These are phyloP conservation scores for Aspergillus piperis DNA, from an alignment of 2,329 filamentous ascomycete species.

Conservation along the genomic window DNA sequence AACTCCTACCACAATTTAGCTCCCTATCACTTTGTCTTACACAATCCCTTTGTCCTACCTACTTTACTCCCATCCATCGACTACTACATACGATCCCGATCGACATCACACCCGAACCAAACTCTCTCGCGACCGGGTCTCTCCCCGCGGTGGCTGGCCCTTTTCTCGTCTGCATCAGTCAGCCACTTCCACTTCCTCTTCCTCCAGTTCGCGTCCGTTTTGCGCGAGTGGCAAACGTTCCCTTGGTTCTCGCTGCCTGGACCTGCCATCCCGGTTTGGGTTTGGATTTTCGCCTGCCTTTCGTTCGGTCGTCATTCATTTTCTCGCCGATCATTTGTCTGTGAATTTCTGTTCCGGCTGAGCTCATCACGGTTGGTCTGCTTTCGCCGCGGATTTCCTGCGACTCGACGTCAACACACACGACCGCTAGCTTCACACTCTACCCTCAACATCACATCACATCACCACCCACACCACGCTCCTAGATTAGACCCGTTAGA, in stretches of 20 bases:
- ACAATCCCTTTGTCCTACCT: constrained; percentile 3
- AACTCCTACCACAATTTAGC: not conserved
- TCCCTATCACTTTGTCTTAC: constrained; percentile 4
- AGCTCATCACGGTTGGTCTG: not conserved
- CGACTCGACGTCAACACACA: not conserved
- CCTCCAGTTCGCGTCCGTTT: constrained; percentile 23
- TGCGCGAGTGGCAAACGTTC: constrained; percentile 36
- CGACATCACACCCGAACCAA: constrained; percentile 8
- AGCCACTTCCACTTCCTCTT: constrained; percentile 13
- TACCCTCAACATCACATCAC: not conserved
- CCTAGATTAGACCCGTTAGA: constrained; percentile 1
- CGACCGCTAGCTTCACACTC: not conserved
- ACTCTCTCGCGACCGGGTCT: constrained; percentile 3
- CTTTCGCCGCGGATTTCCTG: constrained; percentile 2
- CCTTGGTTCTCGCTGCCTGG: constrained; percentile 30
- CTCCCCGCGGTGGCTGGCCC: constrained; percentile 23
- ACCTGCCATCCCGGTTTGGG: constrained; percentile 20
- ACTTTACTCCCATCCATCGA: not conserved
- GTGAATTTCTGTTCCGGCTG: constrained; percentile 3
- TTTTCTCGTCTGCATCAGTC: constrained; percentile 9
- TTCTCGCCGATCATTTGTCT: constrained; percentile 1
- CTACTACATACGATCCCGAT: not conserved
- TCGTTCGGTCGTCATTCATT: constrained; percentile 6
- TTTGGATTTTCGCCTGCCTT: constrained; percentile 8
- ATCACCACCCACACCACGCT: not conserved